Base-by-base conservation (phyloP, 2,329 filamentous ascomycete species). In the Blumeria hordei region DNA sequence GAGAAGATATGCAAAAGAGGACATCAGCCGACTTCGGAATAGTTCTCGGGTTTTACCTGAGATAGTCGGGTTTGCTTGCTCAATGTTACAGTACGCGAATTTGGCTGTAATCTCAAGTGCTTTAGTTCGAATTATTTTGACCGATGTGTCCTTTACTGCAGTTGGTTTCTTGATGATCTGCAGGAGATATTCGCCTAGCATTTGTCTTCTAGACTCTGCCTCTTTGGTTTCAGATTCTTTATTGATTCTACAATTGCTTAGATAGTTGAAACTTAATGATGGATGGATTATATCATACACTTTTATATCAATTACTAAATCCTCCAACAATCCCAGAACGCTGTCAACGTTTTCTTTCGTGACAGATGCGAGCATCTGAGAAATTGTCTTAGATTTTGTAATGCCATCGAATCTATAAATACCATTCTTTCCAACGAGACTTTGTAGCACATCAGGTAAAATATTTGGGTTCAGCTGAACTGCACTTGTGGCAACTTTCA, bases 351-450 rank as follows among this genome's bases (percentile, higher is more conserved):
- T 63, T 3, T 49, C 58, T 0, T 59, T 59, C 44, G 62, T 56
- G 7, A 63, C 58, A 12, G 57, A 51, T 9, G 43, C 51, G 6
- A 67, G 57, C 6, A 67, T 54, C 58, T 76, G 81, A 61, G 93
- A 86, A 1, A 94, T 70, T 0, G 86, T 90, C 68, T 90, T 94
- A 1, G 82, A 83, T 65, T 84, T 92, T 0, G 88, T 94, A 56
- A 83, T 73, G 59, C 85, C 81, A 64, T 96, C 92, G 63, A 96
- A 92, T 64, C 83, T 85, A 60, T 86, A 79, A 1, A 75, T 75
- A 1, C 85, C 85, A 57, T 81, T 71, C 53, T 78, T 76, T 39
- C 78, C 76, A 45, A 92, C 74, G n/a, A 95, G 69, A 28, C 77
- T 76, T 43, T 74, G 72, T 11, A 92, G 69, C 6, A 90, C 70